These are phyloP conservation scores for Candida saitoana DNA, from an alignment of 805 yeast genomes.

Conservation along the genomic window DNA sequence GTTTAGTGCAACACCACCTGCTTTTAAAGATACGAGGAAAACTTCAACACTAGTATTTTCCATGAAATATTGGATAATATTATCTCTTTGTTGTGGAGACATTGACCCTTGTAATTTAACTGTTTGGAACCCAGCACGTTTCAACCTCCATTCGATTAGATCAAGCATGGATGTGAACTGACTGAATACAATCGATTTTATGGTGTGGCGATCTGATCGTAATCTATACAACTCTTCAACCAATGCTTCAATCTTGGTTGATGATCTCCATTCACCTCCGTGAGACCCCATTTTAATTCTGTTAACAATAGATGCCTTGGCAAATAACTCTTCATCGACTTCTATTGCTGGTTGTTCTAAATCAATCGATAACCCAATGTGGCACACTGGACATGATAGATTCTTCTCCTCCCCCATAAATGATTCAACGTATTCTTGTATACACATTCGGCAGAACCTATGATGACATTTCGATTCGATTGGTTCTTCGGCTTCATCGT, in stretches of 20 bases:
- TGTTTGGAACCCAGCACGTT: conserved; percentile 91
- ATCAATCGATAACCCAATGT: conserved; percentile 87
- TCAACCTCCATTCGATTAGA: conserved; percentile 90
- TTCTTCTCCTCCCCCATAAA: conserved; percentile 57
- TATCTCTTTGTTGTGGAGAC: conserved; percentile 94
- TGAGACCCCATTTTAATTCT: conserved; percentile 72
- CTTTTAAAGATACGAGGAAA: conserved; percentile 89
- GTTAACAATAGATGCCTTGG: conserved; percentile 73
- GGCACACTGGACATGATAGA: conserved; percentile 93
- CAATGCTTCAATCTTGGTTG: conserved; percentile 94
- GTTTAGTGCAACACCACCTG: conserved; percentile 98
- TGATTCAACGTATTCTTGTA: conserved; percentile 84
- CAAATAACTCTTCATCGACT: conserved; percentile 55
- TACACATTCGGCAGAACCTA: conserved; percentile 87
- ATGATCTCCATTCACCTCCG: conserved; percentile 81
- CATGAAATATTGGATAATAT: conserved; percentile 87
- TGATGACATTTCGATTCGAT: conserved; percentile 94
- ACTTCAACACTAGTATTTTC: conserved; percentile 90
- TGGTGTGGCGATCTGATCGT: conserved; percentile 81
- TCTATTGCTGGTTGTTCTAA: conserved; percentile 81
- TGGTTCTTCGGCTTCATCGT: conserved; percentile 97
- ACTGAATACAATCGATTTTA: conserved; percentile 93
- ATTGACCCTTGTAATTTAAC: conserved; percentile 94
- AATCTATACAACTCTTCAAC: conserved; percentile 88
- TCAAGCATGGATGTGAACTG: conserved; percentile 97